Evolutionary conservation across 495 filamentous ascomycete species (phyloP), one percentile per base, ranked within the genome.

Genomic region (Annulohypoxylon stygium): DNA sequence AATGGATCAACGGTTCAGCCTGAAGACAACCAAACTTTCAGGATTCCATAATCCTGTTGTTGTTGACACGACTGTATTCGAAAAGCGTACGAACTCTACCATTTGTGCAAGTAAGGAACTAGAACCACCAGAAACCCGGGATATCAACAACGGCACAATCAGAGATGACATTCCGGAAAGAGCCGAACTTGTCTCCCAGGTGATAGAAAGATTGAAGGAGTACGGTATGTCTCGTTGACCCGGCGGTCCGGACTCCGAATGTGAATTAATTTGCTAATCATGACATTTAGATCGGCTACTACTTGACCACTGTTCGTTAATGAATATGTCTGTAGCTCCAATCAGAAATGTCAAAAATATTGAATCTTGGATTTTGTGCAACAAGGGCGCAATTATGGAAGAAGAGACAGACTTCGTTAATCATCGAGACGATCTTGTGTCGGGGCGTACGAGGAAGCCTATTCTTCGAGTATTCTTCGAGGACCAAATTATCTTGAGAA

Each of bases 391-490:
- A n/a, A 47, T 47, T 47, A 18, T 18, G 43, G 43, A 47, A 18
- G 43, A 47, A 5, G 43, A 47, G n/a, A 47, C 43, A 18, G n/a
- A 47, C n/a, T 47, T 47, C 43, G 18, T 47, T n/a, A 47, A 47
- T 5, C 43, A 47, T 47, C 43, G n/a, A 18, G 43, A 47, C 18
- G 43, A 47, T 47, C 43, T 47, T 18, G 16, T 47, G 18, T 47
- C 16, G 9, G 43, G 43, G 18, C 16, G n/a, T 8, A n/a, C 14
- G 16, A 18, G 16, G n/a, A 47, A 47, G 11, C 1, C n/a, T 18
- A 47, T 18, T 18, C 43, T 47, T 47, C 43, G 43, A 47, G 4
- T 47, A 18, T 47, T 47, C 43, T 47, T 47, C 43, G 43, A 47
- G n/a, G 43, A 47, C 16, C n/a, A 47, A 18, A 18, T 47, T n/a